phyloP scores from a whole-genome alignment of 305 asterid species.

The Fraxinus paxiana region DNA sequence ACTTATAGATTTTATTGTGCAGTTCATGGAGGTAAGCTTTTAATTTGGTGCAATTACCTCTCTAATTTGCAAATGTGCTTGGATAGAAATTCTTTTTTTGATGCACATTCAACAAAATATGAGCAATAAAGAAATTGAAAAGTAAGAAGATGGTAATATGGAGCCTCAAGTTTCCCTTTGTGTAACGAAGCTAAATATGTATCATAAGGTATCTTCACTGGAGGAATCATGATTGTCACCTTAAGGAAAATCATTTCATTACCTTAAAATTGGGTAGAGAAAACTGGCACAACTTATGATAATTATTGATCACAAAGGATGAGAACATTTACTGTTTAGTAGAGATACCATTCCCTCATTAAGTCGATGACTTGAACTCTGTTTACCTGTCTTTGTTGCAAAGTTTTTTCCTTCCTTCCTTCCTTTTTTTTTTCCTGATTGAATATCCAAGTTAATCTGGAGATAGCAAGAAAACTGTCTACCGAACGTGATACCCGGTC shows the following conservation, averaged over 20 bases:
- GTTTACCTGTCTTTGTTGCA: neutral
- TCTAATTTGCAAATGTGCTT: neutral
- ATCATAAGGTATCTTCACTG: neutral
- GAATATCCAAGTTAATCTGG: neutral
- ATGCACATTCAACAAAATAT: neutral
- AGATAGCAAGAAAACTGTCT: neutral
- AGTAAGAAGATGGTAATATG: neutral
- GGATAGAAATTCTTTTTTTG: neutral
- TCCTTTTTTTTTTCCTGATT: neutral
- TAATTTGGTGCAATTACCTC: conserved; percentile 16
- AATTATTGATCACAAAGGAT: neutral
- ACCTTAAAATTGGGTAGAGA: neutral
- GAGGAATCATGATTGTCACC: neutral
- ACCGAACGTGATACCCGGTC: neutral
- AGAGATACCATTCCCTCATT: neutral
- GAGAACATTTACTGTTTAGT: neutral
- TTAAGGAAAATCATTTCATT: neutral
- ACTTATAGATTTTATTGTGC: conserved; percentile 82
- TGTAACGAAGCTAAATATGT: neutral
- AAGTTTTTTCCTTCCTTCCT: neutral
- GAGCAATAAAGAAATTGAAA: neutral
- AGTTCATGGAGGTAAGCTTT: conserved; percentile 84
- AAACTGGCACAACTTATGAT: neutral
- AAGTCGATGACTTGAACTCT: neutral
- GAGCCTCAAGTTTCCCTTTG: neutral